Conservation (phyloP, 1,284 basidiomycete genomes). For the Agroathelia rolfsii region DNA sequence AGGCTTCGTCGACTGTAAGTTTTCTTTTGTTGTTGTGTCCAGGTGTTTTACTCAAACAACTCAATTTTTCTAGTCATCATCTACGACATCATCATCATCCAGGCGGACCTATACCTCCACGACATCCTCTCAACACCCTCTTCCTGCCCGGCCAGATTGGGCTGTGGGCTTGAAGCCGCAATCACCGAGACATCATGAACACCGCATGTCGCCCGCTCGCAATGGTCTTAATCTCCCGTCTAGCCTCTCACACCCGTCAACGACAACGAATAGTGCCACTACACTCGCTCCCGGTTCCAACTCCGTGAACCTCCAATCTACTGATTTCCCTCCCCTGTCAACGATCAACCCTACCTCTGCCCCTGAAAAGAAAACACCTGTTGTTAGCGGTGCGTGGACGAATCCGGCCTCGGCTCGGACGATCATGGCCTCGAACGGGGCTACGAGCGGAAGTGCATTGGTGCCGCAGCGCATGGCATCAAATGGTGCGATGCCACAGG, state of each 20-base stretch:
- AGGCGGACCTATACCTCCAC: constrained; percentile 63
- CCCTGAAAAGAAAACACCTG: constrained; percentile 39
- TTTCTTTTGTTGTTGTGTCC: constrained; percentile 9
- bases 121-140: constrained; percentile 63
- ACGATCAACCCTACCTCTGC: constrained; percentile 23
- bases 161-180: constrained; percentile 70
- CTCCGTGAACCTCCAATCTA: constrained; percentile 42
- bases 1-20: constrained; percentile 64
- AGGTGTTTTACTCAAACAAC: constrained; percentile 6
- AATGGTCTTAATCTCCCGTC: constrained; percentile 18
- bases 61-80: constrained; percentile 41
- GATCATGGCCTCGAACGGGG: constrained; percentile 34
- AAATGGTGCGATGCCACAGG: constrained; percentile 6
- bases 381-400: constrained; percentile 58
- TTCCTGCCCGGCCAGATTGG: constrained; percentile 76
- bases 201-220: constrained; percentile 36
- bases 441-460: constrained; percentile 8
- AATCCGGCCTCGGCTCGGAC: constrained; percentile 43
- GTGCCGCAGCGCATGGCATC: constrained; percentile 6
- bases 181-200: constrained; percentile 31
- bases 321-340: constrained; percentile 65
- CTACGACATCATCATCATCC: constrained; percentile 69
- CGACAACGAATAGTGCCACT: constrained; percentile 22
- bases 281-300: constrained; percentile 13
- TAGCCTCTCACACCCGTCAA: constrained; percentile 16